A percentile compares a stretch with the other conserved stretches of the same genome.
Conservation (phyloP, 495 filamentous ascomycete species). For the Tuber brumale region DNA sequence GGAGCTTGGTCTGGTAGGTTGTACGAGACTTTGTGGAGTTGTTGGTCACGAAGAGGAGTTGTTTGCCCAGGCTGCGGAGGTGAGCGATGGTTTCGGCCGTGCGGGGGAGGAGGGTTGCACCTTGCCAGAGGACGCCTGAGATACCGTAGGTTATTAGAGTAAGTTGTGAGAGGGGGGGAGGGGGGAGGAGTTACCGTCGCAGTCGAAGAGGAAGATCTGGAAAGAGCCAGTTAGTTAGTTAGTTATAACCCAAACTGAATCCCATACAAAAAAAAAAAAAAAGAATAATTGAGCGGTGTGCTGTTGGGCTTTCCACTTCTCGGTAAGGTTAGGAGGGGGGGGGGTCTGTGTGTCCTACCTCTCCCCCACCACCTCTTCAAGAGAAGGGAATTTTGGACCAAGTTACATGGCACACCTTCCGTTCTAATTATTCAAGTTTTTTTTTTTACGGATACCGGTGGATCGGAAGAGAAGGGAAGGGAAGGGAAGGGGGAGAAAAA, state of each 20-base stretch:
- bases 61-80: constrained; percentile 75
- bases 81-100: constrained; percentile 75
- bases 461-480: too few relatives aligned
- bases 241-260: too few relatives aligned
- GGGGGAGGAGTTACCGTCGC: constrained; percentile 66
- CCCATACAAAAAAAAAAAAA: too few relatives aligned
- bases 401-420: too few relatives aligned
- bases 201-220: constrained; percentile 91
- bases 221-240: constrained; percentile 15
- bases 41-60: constrained; percentile 93
- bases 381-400: too few relatives aligned
- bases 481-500: neutral
- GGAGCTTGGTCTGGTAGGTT: constrained; percentile 87
- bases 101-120: constrained; percentile 76
- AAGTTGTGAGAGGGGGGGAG: neutral
- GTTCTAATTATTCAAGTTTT: too few relatives aligned
- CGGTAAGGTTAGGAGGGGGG: too few relatives aligned
- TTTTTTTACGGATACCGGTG: too few relatives aligned
- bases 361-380: neutral
- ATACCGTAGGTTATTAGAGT: neutral
- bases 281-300: too few relatives aligned
- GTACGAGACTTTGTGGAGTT: constrained; percentile 94
- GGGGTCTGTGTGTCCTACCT: too few relatives aligned
- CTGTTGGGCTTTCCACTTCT: too few relatives aligned
- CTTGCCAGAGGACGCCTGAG: constrained; percentile 91